Percentiles rank a stretch among this genome's conserved stretches.
These are phyloP conservation scores for Marchantia polymorpha DNA, from an alignment of 225 moss, liverwort and hornwort species.

Conservation along the genomic window DNA sequence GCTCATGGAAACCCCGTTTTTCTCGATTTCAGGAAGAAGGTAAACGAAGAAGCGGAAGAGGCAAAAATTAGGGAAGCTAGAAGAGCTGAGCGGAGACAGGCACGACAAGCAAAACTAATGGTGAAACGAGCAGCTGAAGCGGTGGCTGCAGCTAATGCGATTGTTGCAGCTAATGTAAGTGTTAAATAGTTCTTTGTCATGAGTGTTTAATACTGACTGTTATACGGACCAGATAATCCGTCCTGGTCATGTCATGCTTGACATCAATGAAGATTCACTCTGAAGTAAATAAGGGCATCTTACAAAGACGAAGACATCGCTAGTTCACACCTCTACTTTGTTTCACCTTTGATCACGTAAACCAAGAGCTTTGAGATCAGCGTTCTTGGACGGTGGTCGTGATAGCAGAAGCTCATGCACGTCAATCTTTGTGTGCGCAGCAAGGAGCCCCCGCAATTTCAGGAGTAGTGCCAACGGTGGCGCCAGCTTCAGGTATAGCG, in stretches of 20 bases:
- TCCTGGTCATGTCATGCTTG: too few relatives aligned
- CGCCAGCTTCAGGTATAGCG: not conserved
- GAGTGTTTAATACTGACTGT: too few relatives aligned
- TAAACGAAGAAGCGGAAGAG: slow-evolving; percentile 23
- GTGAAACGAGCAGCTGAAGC: slow-evolving; percentile 31
- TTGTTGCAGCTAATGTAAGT: slow-evolving; percentile 3
- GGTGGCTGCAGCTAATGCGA: not conserved
- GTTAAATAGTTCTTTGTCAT: too few relatives aligned
- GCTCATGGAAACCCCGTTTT: not conserved
- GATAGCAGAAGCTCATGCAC: too few relatives aligned
- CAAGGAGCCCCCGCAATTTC: not conserved
- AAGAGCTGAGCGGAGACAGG: slow-evolving; percentile 36
- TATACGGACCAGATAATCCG: too few relatives aligned
- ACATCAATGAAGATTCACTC: too few relatives aligned
- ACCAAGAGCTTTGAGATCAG: too few relatives aligned
- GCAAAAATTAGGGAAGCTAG: slow-evolving; percentile 33
- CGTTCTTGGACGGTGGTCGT: too few relatives aligned
- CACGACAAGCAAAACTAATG: slow-evolving; percentile 42
- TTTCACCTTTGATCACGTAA: too few relatives aligned
- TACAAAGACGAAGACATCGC: too few relatives aligned
- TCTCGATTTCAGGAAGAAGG: slow-evolving; percentile 32
- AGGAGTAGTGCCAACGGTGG: not conserved
- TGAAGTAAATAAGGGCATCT: too few relatives aligned
- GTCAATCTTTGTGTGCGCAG: not conserved
- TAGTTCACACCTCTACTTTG: too few relatives aligned